A percentile compares a stretch with the other conserved stretches of the same genome.
Evolutionary conservation across 2,329 filamentous ascomycete species (phyloP).

Genomic region (Colletotrichum plurivorum): DNA sequence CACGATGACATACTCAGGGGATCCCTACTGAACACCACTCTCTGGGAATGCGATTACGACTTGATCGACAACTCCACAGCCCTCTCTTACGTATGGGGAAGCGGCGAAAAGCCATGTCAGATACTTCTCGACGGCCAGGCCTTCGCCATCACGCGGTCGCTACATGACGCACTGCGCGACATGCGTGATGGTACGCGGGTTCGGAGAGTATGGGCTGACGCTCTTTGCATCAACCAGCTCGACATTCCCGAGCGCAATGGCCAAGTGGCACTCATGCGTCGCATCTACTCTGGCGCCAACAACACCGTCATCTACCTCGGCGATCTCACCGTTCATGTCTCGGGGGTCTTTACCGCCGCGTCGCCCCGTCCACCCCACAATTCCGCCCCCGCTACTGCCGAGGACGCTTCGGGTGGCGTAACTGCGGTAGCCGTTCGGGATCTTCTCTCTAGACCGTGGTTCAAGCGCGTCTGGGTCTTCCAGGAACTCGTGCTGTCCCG

Average conservation of each 20-base stretch:
- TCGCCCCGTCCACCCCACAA: neutral
- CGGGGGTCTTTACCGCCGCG: neutral
- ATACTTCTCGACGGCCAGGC: slow-evolving; percentile 40
- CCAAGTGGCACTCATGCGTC: slow-evolving; percentile 49
- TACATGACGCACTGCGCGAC: slow-evolving; percentile 51
- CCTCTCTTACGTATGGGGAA: slow-evolving; percentile 47
- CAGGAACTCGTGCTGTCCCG: slow-evolving; percentile 47
- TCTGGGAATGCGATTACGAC: slow-evolving; percentile 12
- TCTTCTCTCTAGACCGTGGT: slow-evolving; percentile 13
- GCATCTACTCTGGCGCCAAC: slow-evolving; percentile 45
- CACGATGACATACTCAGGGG: slow-evolving; percentile 23
- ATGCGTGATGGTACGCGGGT: slow-evolving; percentile 53
- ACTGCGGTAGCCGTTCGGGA: slow-evolving; percentile 10
- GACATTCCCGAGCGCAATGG: slow-evolving; percentile 44
- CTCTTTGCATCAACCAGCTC: slow-evolving; percentile 50
- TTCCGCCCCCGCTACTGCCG: neutral
- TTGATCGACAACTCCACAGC: slow-evolving; percentile 38
- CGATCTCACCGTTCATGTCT: neutral
- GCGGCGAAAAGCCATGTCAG: slow-evolving; percentile 24
- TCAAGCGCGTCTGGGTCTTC: slow-evolving; percentile 42
- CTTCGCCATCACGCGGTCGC: slow-evolving; percentile 13
- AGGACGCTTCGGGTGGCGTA: neutral
- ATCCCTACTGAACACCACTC: slow-evolving; percentile 30
- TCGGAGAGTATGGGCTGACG: slow-evolving; percentile 47
- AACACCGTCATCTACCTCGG: slow-evolving; percentile 30